These are phyloP conservation scores for Starmerella kuoi DNA, from an alignment of 805 yeast genomes.

Conservation along the genomic window DNA sequence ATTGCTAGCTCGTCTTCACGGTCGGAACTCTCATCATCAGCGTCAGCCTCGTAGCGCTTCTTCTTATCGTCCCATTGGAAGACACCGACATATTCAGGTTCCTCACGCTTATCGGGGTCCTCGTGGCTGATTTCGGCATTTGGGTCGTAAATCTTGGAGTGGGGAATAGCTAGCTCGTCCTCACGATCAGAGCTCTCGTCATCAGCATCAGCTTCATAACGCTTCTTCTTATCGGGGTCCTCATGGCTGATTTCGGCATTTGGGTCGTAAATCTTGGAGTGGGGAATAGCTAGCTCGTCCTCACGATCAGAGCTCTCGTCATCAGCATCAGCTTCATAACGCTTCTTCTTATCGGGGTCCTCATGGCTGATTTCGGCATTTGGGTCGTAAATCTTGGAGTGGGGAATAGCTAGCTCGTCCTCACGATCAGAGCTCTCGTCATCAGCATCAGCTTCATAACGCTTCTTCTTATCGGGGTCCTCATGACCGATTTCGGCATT, in stretches of 20 bases:
- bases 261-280: background rate
- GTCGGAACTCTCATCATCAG: background rate
- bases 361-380: background rate
- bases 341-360: background rate
- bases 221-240: background rate
- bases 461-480: background rate
- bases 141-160: background rate
- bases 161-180: background rate
- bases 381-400: background rate
- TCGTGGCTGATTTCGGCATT: background rate
- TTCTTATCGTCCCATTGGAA: background rate
- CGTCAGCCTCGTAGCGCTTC: background rate
- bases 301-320: background rate
- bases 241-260: background rate
- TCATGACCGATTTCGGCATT: background rate
- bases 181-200: background rate
- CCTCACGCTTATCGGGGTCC: background rate
- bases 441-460: background rate
- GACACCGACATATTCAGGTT: background rate
- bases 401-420: background rate
- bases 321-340: background rate
- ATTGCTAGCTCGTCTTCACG: too few relatives aligned
- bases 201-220: background rate
- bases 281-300: background rate
- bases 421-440: background rate